These are phyloP conservation scores for Suillus decipiens DNA, from an alignment of 768 basidiomycete species.

Conservation along the genomic window DNA sequence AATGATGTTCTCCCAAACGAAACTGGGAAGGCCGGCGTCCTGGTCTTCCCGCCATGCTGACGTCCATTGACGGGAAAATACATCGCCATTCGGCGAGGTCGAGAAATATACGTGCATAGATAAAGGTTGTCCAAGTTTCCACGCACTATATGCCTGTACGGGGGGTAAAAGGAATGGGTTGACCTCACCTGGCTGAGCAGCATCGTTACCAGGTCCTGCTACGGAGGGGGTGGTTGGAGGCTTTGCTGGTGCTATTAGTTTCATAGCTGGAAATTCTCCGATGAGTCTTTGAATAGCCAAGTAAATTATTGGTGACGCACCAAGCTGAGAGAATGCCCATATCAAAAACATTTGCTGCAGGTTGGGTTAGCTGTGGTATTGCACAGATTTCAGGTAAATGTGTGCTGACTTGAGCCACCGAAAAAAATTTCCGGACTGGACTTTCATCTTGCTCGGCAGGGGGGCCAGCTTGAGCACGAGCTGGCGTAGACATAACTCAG, in stretches of 20 bases:
- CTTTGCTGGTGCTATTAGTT: slow-evolving; percentile 41
- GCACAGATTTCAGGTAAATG: not conserved
- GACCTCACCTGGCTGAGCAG: slow-evolving; percentile 27
- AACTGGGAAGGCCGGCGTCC: slow-evolving; percentile 58
- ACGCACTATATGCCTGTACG: slow-evolving; percentile 52
- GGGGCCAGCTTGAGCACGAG: slow-evolving; percentile 21
- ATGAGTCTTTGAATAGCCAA: not conserved
- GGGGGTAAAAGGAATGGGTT: slow-evolving; percentile 59
- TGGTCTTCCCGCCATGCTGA: slow-evolving; percentile 48
- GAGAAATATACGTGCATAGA: slow-evolving; percentile 77
- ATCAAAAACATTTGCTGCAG: slow-evolving; percentile 68
- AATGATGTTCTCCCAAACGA: slow-evolving; percentile 77
- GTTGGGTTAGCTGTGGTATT: slow-evolving; percentile 8
- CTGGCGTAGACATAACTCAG: slow-evolving; percentile 26
- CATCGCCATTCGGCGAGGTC: slow-evolving; percentile 60
- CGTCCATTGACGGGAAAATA: slow-evolving; percentile 59
- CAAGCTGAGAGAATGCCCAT: slow-evolving; percentile 66
- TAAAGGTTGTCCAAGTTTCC: slow-evolving; percentile 60
- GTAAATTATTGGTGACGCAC: slow-evolving; percentile 37
- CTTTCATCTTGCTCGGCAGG: slow-evolving; percentile 36
- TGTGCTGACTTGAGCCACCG: slow-evolving; percentile 43
- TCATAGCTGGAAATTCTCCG: slow-evolving; percentile 39
- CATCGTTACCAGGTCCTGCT: slow-evolving; percentile 24
- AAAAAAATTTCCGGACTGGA: slow-evolving; percentile 37
- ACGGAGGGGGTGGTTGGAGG: slow-evolving; percentile 33